Evolutionary conservation across 371 early-diverging fungal species (phyloP).

Genomic region (Mortierella sp.): DNA sequence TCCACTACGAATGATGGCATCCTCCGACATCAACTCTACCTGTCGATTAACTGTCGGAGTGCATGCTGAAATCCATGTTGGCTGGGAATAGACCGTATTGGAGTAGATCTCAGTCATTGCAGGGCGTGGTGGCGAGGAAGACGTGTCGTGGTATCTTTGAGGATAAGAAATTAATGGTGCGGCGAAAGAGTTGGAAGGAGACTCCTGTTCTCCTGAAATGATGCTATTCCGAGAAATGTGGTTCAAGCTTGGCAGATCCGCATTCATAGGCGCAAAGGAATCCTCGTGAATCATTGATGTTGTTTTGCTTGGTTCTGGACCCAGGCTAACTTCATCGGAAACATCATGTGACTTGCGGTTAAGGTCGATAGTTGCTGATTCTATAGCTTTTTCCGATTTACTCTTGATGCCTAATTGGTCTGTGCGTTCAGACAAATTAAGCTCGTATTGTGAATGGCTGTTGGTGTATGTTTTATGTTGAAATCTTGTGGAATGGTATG

Average conservation of each 20-base stretch:
- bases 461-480: not conserved
- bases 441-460: not conserved
- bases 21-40: not conserved
- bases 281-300: not conserved
- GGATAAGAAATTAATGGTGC: not conserved
- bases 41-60: not conserved
- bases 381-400: not conserved
- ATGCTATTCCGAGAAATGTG: not conserved
- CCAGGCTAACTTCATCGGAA: conserved; percentile 14
- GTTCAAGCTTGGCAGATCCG: no score
- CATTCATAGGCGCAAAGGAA: no score
- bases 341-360: not conserved
- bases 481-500: not conserved
- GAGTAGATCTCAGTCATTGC: not conserved
- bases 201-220: not conserved
- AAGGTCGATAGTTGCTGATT: not conserved
- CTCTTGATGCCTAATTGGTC: not conserved
- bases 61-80: conserved; percentile 2
- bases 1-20: not conserved
- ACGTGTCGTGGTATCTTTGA: not conserved
- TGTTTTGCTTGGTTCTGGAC: not conserved
- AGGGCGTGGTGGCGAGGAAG: not conserved
- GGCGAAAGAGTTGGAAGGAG: not conserved
- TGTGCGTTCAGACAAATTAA: conserved; percentile 2
- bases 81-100: not conserved